Percentiles rank a stretch among this genome's conserved stretches.
Conservation (phyloP, 2,329 filamentous ascomycete species). For the Juglanconis oblonga region DNA sequence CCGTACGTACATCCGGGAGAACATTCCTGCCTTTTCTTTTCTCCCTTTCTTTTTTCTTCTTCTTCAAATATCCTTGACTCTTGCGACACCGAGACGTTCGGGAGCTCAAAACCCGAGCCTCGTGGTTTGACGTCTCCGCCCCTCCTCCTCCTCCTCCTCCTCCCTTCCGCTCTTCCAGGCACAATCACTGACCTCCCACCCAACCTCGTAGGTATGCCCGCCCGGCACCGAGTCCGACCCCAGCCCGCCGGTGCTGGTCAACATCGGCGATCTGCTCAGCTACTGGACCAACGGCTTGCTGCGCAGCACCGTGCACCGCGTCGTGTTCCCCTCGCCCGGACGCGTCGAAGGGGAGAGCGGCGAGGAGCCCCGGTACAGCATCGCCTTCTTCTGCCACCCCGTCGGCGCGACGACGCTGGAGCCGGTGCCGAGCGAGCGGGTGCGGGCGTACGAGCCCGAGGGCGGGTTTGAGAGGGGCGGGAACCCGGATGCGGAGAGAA, state of each 20-base stretch:
- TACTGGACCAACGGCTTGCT: conserved; percentile 92
- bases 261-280: conserved; percentile 67
- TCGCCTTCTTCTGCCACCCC: conserved; percentile 69
- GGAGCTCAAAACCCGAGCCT: no score
- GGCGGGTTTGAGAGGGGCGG: conserved; percentile 21
- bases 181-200: no score
- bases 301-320: conserved; percentile 83
- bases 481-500: conserved; percentile 50
- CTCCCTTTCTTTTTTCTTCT: no score
- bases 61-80: no score
- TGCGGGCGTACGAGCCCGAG: conserved; percentile 34
- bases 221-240: conserved; percentile 55
- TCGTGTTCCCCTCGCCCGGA: conserved; percentile 62
- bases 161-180: no score
- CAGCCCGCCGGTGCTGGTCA: conserved; percentile 74
- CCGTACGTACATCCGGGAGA: conserved; percentile 30
- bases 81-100: no score
- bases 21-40: no score
- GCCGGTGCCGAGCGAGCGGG: conserved; percentile 58
- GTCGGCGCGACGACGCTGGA: conserved; percentile 49
- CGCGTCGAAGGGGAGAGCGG: conserved; percentile 43
- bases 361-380: conserved; percentile 57
- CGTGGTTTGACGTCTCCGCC: no score
- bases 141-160: conserved; percentile 33
- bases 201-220: conserved; percentile 37